Conservation (phyloP, 2,329 filamentous ascomycete genomes). For the Leptographium radiaticola region DNA sequence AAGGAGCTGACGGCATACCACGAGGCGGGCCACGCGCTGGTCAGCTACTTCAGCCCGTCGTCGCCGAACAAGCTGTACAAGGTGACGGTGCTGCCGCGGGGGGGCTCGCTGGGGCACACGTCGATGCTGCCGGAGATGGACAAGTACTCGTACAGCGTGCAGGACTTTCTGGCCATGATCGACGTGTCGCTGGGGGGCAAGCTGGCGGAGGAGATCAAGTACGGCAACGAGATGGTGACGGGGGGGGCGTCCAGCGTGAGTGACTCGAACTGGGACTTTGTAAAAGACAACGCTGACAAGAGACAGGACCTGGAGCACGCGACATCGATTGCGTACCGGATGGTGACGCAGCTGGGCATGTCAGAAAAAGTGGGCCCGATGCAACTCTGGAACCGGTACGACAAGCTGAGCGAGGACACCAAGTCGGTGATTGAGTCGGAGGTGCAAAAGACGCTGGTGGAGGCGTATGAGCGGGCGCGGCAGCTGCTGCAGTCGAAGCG, state of each 20-base stretch:
- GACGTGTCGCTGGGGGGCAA: slow-evolving; percentile 70
- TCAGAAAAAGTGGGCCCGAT: slow-evolving; percentile 79
- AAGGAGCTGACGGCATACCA: slow-evolving; percentile 96
- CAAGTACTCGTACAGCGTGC: slow-evolving; percentile 77
- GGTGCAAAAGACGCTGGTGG: slow-evolving; percentile 73
- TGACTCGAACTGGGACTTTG: slow-evolving; percentile 9
- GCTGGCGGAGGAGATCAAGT: slow-evolving; percentile 75
- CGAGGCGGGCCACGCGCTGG: slow-evolving; percentile 89
- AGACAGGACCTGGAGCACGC: slow-evolving; percentile 67
- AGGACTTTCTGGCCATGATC: slow-evolving; percentile 56
- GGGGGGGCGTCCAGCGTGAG: slow-evolving; percentile 71
- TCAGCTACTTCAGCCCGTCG: slow-evolving; percentile 66
- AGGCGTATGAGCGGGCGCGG: slow-evolving; percentile 61
- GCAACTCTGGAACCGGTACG: slow-evolving; percentile 71
- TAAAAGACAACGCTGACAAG: background rate
- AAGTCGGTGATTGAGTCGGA: slow-evolving; percentile 78
- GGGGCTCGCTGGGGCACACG: slow-evolving; percentile 74
- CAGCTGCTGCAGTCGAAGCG: slow-evolving; percentile 61
- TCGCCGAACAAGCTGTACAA: slow-evolving; percentile 78
- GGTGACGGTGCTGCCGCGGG: slow-evolving; percentile 89
- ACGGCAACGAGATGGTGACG: slow-evolving; percentile 81
- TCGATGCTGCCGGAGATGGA: slow-evolving; percentile 83
- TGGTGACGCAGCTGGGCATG: slow-evolving; percentile 87
- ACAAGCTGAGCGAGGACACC: slow-evolving; percentile 71
- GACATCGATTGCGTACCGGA: slow-evolving; percentile 69